A percentile compares a stretch with the other conserved stretches of the same genome.
Conservation (phyloP, 495 filamentous ascomycete genomes). For the Tuber aestivum region DNA sequence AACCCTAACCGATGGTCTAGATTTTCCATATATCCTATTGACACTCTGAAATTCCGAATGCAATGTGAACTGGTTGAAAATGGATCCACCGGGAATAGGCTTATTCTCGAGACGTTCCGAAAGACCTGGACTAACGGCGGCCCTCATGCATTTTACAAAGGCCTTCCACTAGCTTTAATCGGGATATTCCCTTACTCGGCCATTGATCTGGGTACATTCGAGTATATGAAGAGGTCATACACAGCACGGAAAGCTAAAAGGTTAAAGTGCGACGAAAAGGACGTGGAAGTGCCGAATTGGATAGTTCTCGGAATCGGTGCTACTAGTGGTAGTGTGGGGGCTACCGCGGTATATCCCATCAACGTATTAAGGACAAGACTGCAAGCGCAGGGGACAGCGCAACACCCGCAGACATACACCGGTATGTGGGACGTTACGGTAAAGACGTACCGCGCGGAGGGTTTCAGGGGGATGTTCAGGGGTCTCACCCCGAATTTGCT, state of each 20-base stretch:
- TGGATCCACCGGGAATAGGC: slow-evolving; percentile 73
- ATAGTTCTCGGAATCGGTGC: slow-evolving; percentile 87
- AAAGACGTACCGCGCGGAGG: slow-evolving; percentile 77
- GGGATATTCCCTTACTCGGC: slow-evolving; percentile 98
- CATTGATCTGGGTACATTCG: slow-evolving; percentile 92
- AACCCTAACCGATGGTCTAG: slow-evolving; percentile 46
- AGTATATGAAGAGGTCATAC: slow-evolving; percentile 75
- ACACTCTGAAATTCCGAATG: slow-evolving; percentile 96
- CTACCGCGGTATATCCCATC: slow-evolving; percentile 87
- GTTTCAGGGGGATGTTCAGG: slow-evolving; percentile 81
- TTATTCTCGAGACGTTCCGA: slow-evolving; percentile 71
- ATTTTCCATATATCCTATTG: slow-evolving; percentile 90
- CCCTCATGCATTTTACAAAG: slow-evolving; percentile 75
- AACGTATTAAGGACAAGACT: slow-evolving; percentile 91
- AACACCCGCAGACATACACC: slow-evolving; percentile 85
- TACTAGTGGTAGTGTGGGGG: slow-evolving; percentile 83
- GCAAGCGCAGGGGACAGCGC: slow-evolving; percentile 86
- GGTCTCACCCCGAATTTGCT: slow-evolving; percentile 91
- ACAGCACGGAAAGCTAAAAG: slow-evolving; percentile 63
- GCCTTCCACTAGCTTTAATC: slow-evolving; percentile 81
- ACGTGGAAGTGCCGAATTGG: slow-evolving; percentile 82
- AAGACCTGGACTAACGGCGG: slow-evolving; percentile 78
- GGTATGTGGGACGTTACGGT: slow-evolving; percentile 79
- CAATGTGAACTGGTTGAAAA: slow-evolving; percentile 89
- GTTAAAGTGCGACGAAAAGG: slow-evolving; percentile 70